Evolutionary conservation across 2,329 filamentous ascomycete species (phyloP), one percentile per base, ranked within the genome.

Genomic region (Hypoxylon sp.): DNA sequence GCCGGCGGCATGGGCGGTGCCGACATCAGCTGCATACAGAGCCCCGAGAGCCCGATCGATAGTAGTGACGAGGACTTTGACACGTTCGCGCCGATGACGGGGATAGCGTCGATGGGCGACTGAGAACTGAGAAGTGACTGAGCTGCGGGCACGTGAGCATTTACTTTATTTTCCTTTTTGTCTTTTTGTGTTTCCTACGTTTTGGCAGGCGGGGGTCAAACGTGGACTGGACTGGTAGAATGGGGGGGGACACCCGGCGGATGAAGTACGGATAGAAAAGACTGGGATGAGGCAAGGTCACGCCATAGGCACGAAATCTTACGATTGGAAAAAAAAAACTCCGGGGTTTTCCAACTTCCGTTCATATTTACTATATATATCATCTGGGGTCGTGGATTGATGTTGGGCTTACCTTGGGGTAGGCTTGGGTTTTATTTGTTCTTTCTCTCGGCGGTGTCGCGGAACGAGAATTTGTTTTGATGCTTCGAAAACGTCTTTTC

Each of bases 61-160:
- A 85, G 81, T 65, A 86, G 82, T 58, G 85, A 87, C 53, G 85
- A 88, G 41, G 83, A 85, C 76, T 85, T 86, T 64, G 83, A 85
- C 6, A 78, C 74, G 13, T 79, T 78, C 62, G 77, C 74, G 4
- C 75, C 76, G 2, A 77, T 72, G 55, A 70, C 74, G 6, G 77
- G 76, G 3, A 73, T 77, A 70, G 74, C 74, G 6, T 71, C 70
- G 6, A 71, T 73, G 69, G 70, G 67, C 46, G 72, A 72, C 52
- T 71, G 67, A 70, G 41, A 15, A 2, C n/a, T n/a, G n/a, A n/a
- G n/a, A n/a, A n/a, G n/a, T n/a, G n/a, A n/a, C n/a, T n/a, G n/a
- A n/a, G n/a, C n/a, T 28, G 20, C 47, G n/a, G 17, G n/a, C 24
- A 19, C 39, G 20, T 39, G 51, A 54, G 51, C 55, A 30, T n/a